Conservation (phyloP, 1,139 yeast genomes). For the Suhomyces anneliseae region DNA sequence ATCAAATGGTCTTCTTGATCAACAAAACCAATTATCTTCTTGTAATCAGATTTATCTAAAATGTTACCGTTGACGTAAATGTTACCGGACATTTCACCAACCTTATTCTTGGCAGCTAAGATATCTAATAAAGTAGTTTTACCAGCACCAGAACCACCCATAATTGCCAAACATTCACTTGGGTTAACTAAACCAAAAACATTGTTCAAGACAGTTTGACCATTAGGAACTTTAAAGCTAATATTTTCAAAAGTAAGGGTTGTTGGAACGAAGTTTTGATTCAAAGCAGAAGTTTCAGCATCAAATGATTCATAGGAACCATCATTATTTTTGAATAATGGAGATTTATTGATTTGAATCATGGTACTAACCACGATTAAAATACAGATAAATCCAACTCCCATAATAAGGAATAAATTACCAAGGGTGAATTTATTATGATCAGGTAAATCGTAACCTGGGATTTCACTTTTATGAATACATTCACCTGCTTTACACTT, state of each 20-base stretch:
- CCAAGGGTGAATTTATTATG: conserved; percentile 49
- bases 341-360: conserved; percentile 60
- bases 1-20: conserved; percentile 92
- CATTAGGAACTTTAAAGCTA: conserved; percentile 58
- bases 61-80: conserved; percentile 73
- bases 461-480: conserved; percentile 86
- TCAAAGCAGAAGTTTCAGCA: conserved; percentile 42
- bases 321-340: conserved; percentile 47
- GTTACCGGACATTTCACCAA: conserved; percentile 65
- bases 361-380: conserved; percentile 42
- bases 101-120: conserved; percentile 81
- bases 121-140: conserved; percentile 91
- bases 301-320: conserved; percentile 21
- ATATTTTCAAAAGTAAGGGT: conserved; percentile 74
- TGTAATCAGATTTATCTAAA: conserved; percentile 44
- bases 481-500: conserved; percentile 87
- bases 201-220: conserved; percentile 52
- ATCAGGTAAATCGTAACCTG: conserved; percentile 79
- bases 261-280: conserved; percentile 69
- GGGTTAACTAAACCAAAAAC: conserved; percentile 80
- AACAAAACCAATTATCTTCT: conserved; percentile 86
- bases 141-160: conserved; percentile 99
- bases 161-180: conserved; percentile 87
- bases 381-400: conserved; percentile 46
- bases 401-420: conserved; percentile 50